phyloP scores from a whole-genome alignment of 768 basidiomycete genomes.

The Amanita brunnescens region DNA sequence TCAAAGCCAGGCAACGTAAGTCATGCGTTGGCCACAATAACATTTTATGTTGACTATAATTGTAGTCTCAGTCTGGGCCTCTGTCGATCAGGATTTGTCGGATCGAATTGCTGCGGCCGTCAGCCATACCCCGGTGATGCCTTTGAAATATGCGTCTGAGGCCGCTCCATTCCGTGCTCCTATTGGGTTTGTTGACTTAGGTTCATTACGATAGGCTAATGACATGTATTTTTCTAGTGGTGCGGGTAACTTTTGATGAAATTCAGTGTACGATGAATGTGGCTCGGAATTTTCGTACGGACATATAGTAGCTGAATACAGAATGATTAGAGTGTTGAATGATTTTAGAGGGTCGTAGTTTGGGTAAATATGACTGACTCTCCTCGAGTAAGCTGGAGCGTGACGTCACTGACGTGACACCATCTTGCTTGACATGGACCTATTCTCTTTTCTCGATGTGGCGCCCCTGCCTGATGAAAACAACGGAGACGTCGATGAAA shows the following conservation, averaged over 20 bases:
- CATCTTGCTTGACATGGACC: slow-evolving; percentile 41
- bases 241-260: no score
- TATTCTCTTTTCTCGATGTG: slow-evolving; percentile 64
- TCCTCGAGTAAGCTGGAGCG: no score
- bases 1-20: slow-evolving; percentile 63
- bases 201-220: no score
- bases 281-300: no score
- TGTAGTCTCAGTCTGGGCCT: slow-evolving; percentile 70
- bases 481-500: slow-evolving; percentile 22
- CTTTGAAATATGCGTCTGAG: slow-evolving; percentile 49
- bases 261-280: no score
- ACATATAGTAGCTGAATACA: no score
- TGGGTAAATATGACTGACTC: no score
- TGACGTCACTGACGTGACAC: slow-evolving; percentile 19
- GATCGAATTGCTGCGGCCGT: slow-evolving; percentile 72
- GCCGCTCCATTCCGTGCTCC: slow-evolving; percentile 44
- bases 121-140: slow-evolving; percentile 44
- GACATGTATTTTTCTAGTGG: no score
- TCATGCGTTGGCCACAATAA: slow-evolving; percentile 7
- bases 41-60: not conserved
- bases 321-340: no score
- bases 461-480: slow-evolving; percentile 21
- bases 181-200: slow-evolving; percentile 18
- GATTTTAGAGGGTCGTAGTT: no score
- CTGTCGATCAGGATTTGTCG: slow-evolving; percentile 65